phyloP scores from a whole-genome alignment of 73 alveolate species.

The Paramecium octaurelia region DNA sequence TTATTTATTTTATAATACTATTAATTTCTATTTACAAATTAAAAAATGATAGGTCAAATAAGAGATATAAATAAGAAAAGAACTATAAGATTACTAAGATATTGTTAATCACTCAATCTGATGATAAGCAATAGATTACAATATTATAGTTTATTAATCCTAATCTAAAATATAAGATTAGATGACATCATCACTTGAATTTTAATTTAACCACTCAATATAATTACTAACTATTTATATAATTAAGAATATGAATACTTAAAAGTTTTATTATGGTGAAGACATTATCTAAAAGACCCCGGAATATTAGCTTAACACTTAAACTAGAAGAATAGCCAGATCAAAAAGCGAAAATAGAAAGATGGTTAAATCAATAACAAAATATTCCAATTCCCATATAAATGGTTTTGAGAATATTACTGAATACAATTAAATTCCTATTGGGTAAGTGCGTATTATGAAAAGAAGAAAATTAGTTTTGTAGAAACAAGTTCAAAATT shows the following conservation, averaged over 20 bases:
- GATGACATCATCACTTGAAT: neutral
- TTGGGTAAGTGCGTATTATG: neutral
- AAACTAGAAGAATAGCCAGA: neutral
- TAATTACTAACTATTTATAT: neutral
- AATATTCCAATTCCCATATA: neutral
- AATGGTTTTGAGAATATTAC: neutral
- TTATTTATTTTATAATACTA: neutral
- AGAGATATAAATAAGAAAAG: too few relatives aligned
- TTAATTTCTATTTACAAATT: neutral
- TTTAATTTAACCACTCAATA: too few relatives aligned
- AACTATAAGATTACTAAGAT: too few relatives aligned
- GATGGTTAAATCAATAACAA: neutral
- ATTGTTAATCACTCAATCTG: too few relatives aligned
- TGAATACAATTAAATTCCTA: neutral
- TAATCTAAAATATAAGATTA: neutral
- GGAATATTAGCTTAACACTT: neutral
- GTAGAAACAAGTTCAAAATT: neutral
- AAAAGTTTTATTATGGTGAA: neutral
- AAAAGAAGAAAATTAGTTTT: neutral
- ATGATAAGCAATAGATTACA: neutral
- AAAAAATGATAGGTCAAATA: neutral
- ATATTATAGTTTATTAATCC: neutral
- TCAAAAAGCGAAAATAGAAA: neutral
- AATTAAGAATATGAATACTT: neutral
- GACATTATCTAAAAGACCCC: neutral